Conservation (phyloP, 2,329 filamentous ascomycete species). For the Penicillium concentricum region DNA sequence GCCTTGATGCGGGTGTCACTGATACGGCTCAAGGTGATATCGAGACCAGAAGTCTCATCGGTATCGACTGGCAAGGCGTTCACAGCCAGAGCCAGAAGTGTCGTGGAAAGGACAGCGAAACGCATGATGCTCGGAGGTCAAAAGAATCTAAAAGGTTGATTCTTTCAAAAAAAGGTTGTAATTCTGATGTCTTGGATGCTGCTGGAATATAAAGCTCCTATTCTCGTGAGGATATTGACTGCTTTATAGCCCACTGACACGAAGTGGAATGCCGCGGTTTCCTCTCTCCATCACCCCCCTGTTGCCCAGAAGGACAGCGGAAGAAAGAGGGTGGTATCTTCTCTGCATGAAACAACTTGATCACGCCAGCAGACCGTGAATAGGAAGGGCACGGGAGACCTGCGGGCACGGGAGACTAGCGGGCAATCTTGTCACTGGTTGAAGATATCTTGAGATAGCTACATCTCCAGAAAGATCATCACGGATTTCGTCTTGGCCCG, state of each 20-base stretch:
- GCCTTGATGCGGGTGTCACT: slow-evolving; percentile 38
- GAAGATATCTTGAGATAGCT: slow-evolving; percentile 1
- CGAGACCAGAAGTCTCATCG: slow-evolving; percentile 21
- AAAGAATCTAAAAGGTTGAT: not conserved
- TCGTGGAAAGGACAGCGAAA: slow-evolving; percentile 19
- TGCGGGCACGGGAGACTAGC: not conserved
- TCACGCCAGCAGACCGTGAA: not conserved
- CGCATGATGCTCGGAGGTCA: slow-evolving; percentile 17
- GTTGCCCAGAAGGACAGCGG: not conserved
- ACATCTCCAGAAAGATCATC: not conserved
- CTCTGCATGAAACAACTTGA: not conserved
- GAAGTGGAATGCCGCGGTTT: not conserved
- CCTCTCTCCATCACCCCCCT: not conserved
- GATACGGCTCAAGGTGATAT: slow-evolving; percentile 33
- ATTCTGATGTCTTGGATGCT: not conserved
- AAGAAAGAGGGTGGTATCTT: slow-evolving; percentile 19
- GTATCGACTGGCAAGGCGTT: slow-evolving; percentile 21
- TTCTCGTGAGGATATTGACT: not conserved
- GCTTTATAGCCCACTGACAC: not conserved
- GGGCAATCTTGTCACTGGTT: slow-evolving; percentile 1
- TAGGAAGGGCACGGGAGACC: not conserved
- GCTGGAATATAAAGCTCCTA: not conserved
- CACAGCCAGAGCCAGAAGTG: slow-evolving; percentile 22
- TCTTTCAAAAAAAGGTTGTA: not conserved
- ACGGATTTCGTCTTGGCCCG: slow-evolving; percentile 22